Evolutionary conservation across 768 basidiomycete species (phyloP).

Genomic region (Melanogaster broomeanus): DNA sequence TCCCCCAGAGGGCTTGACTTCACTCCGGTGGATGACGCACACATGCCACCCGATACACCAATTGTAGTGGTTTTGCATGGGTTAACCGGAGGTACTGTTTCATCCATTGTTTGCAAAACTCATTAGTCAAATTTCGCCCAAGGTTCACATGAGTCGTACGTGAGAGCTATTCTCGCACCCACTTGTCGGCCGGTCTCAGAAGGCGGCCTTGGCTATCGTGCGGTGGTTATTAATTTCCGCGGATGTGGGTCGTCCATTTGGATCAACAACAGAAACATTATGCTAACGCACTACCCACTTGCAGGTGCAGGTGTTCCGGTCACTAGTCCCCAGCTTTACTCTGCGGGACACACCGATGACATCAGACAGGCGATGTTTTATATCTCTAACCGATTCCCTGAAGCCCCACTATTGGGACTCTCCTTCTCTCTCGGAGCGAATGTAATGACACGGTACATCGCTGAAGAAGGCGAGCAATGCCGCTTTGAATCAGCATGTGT

Average conservation of each 20-base stretch:
- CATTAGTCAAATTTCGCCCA: constrained; percentile 9
- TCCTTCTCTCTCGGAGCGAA: constrained; percentile 96
- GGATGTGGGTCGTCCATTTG: constrained; percentile 63
- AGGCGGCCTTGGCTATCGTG: constrained; percentile 91
- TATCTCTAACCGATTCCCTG: constrained; percentile 70
- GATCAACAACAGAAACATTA: constrained; percentile 5
- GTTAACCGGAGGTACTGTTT: constrained; percentile 31
- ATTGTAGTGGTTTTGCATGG: constrained; percentile 35
- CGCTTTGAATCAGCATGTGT: constrained; percentile 67
- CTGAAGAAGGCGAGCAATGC: constrained; percentile 71
- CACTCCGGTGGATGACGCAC: constrained; percentile 25
- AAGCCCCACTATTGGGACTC: constrained; percentile 80
- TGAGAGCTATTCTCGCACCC: constrained; percentile 76
- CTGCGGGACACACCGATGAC: constrained; percentile 89
- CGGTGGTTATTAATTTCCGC: constrained; percentile 88
- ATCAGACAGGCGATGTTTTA: constrained; percentile 79
- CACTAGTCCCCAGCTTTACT: constrained; percentile 82
- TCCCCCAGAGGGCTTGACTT: constrained; percentile 34
- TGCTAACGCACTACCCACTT: constrained; percentile 13
- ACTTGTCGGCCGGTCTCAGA: constrained; percentile 68
- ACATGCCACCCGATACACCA: constrained; percentile 26
- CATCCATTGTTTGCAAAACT: background rate
- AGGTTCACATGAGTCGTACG: constrained; percentile 92
- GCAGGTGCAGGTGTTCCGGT: constrained; percentile 84
- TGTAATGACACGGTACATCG: constrained; percentile 86